Conservation (phyloP, 306 rosid genomes). For the Hippophae tibetana region DNA sequence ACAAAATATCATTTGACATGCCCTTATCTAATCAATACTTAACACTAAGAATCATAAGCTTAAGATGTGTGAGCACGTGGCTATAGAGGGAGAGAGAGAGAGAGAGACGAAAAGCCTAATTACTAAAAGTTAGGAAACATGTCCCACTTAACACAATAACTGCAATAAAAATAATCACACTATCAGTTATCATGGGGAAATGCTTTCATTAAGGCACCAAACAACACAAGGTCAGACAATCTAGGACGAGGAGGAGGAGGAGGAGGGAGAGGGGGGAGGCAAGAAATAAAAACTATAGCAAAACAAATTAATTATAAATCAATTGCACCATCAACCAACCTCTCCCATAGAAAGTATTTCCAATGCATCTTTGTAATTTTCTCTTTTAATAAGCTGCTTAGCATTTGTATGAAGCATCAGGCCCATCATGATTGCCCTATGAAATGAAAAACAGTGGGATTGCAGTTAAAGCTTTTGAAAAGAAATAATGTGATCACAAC, state of each 20-base stretch:
- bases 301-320: constrained; percentile 4
- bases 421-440: constrained; percentile 94
- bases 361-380: constrained; percentile 67
- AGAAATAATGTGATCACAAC: constrained; percentile 3
- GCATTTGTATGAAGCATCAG: constrained; percentile 86
- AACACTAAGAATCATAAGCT: not conserved
- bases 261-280: not conserved
- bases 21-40: not conserved
- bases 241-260: not conserved
- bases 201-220: not conserved
- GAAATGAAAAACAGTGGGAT: constrained; percentile 20
- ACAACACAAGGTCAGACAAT: not conserved
- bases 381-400: constrained; percentile 46
- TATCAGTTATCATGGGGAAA: not conserved
- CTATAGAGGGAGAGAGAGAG: no score
- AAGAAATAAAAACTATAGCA: not conserved
- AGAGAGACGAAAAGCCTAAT: no score
- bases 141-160: no score
- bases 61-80: no score
- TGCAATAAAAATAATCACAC: not conserved
- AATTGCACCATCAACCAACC: constrained; percentile 34
- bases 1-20: not conserved
- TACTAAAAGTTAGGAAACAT: no score
- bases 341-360: constrained; percentile 87
- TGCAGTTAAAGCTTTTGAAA: constrained; percentile 4